phyloP scores from a whole-genome alignment of 441 rosid species.

The Raphanus hybrid region DNA sequence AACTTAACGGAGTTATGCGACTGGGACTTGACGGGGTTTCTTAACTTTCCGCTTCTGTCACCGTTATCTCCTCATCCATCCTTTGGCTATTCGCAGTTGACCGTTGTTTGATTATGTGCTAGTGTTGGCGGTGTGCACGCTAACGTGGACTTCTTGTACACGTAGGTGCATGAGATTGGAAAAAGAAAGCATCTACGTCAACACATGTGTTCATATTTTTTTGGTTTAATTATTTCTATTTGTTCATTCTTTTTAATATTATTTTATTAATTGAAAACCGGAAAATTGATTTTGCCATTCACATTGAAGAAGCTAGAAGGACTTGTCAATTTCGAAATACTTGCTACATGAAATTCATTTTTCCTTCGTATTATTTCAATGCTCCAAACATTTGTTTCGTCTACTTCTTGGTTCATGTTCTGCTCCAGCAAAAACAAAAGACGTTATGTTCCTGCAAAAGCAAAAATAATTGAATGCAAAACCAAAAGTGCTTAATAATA shows the following conservation, averaged over 20 bases:
- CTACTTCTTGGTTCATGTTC: too few species aligned
- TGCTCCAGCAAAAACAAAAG: too few species aligned
- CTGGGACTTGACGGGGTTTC: constrained; percentile 45
- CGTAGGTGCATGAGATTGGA: constrained; percentile 32
- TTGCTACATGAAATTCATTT: too few species aligned
- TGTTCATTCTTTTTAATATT: constrained; percentile 15
- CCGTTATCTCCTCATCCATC: constrained; percentile 54
- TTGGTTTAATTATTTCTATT: constrained; percentile 7
- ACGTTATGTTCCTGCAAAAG: too few species aligned
- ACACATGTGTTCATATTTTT: constrained; percentile 21
- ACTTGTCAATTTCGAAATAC: too few species aligned
- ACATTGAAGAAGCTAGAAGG: too few species aligned
- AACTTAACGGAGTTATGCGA: constrained; percentile 44
- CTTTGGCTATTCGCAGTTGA: constrained; percentile 54
- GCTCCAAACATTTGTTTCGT: too few species aligned
- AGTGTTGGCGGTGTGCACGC: not conserved
- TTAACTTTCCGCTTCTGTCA: constrained; percentile 48
- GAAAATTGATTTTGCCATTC: too few species aligned
- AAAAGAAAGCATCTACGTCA: not conserved
- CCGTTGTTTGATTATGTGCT: constrained; percentile 46
- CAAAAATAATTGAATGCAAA: too few species aligned
- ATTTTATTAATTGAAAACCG: too few species aligned
- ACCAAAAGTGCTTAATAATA: too few species aligned
- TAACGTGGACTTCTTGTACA: constrained; percentile 31
- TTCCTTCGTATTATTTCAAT: too few species aligned